Evolutionary conservation across 139 green algal species (phyloP).

Genomic region (Closterium sp.): DNA sequence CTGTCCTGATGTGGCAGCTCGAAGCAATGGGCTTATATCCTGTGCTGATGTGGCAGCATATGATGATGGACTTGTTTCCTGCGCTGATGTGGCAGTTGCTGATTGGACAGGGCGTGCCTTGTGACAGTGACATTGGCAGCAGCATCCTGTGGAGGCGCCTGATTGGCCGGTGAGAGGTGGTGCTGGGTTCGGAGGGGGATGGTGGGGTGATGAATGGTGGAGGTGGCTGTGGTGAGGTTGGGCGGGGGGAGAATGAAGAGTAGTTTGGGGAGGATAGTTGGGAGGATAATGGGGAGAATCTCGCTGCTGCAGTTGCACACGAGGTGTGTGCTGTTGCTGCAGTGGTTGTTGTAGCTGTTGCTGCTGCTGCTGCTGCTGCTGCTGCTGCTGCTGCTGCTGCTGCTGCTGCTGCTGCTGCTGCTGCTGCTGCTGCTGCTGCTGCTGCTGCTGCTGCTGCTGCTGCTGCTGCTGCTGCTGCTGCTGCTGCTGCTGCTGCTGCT

Average conservation of each 20-base stretch:
- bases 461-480: too few species aligned
- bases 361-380: not conserved
- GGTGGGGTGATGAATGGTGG: not conserved
- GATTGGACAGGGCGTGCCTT: not conserved
- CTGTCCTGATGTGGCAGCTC: not conserved
- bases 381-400: not conserved
- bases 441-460: not conserved
- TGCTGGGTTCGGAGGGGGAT: not conserved
- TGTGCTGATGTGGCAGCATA: not conserved
- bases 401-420: not conserved
- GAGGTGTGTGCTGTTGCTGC: not conserved
- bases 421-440: not conserved
- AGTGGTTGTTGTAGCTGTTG: not conserved
- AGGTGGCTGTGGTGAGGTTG: not conserved
- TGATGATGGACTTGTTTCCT: too few species aligned
- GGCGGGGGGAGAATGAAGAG: not conserved
- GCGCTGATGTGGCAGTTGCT: not conserved
- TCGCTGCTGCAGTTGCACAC: not conserved
- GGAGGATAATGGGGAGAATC: not conserved
- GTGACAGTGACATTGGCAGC: not conserved
- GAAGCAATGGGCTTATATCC: not conserved
- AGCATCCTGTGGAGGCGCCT: not conserved
- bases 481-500: too few species aligned
- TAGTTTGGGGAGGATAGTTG: too few species aligned
- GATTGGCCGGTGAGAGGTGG: not conserved